These are phyloP conservation scores for Fusarium vanettenii DNA, from an alignment of 2,329 filamentous ascomycete species.

Conservation along the genomic window DNA sequence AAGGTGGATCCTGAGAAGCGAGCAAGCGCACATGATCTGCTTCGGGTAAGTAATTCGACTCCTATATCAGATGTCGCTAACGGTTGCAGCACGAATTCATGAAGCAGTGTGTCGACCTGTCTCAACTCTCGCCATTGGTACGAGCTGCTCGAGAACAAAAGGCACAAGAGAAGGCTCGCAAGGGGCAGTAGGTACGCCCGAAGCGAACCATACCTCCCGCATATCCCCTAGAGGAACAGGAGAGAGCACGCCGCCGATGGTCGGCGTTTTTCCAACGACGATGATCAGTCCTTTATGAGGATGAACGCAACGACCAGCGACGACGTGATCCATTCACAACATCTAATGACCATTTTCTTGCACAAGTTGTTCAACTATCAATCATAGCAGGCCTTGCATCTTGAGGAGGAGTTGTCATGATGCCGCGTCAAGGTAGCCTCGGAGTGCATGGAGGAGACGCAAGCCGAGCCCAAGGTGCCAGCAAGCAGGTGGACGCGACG, in stretches of 20 bases:
- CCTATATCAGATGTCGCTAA: conserved; percentile 28
- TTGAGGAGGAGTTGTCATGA: conserved; percentile 40
- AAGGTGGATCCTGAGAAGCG: conserved; percentile 98
- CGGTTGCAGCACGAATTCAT: conserved; percentile 79
- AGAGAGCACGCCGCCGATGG: conserved; percentile 23
- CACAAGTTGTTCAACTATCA: conserved; percentile 34
- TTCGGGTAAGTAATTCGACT: conserved; percentile 75
- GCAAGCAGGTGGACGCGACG: conserved; percentile 37
- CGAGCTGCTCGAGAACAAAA: conserved; percentile 86
- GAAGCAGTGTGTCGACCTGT: conserved; percentile 78
- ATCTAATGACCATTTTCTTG: conserved; percentile 45
- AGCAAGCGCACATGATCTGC: conserved; percentile 91
- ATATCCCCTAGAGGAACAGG: conserved; percentile 13
- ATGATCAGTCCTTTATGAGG: conserved; percentile 17
- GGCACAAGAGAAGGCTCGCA: conserved; percentile 84
- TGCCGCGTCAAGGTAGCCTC: conserved; percentile 34
- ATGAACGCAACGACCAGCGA: conserved; percentile 4
- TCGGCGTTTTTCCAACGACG: conserved; percentile 29
- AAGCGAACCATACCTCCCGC: conserved; percentile 30
- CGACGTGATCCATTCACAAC: conserved; percentile 37
- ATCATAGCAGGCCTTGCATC: conserved; percentile 45
- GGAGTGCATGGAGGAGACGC: conserved; percentile 35
- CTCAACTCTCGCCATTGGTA: conserved; percentile 86
- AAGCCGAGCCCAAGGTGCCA: conserved; percentile 35
- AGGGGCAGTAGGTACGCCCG: conserved; percentile 56